phyloP scores from a whole-genome alignment of 805 yeast genomes.

The Tetrapisispora pingtungensis region DNA sequence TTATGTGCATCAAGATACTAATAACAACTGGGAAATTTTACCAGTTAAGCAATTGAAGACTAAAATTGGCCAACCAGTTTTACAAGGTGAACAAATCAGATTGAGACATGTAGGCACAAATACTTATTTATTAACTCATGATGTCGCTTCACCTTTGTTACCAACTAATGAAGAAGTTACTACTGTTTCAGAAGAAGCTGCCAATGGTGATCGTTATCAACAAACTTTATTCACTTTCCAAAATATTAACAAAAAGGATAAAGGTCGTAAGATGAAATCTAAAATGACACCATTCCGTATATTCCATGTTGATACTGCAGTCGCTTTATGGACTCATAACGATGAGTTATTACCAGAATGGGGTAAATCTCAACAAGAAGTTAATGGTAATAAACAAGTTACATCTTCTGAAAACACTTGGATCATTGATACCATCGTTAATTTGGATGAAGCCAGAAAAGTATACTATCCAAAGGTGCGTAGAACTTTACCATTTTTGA shows the following conservation, averaged over 20 bases:
- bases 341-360: slow-evolving; percentile 85
- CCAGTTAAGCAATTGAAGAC: slow-evolving; percentile 45
- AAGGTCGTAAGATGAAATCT: slow-evolving; percentile 43
- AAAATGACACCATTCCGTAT: slow-evolving; percentile 60
- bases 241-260: slow-evolving; percentile 43
- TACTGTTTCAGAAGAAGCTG: slow-evolving; percentile 53
- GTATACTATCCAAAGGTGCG: slow-evolving; percentile 55
- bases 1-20: slow-evolving; percentile 41
- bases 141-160: slow-evolving; percentile 87
- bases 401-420: slow-evolving; percentile 61
- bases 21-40: slow-evolving; percentile 79
- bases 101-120: slow-evolving; percentile 73
- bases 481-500: slow-evolving; percentile 58
- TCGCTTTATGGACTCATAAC: slow-evolving; percentile 88
- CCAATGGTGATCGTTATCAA: slow-evolving; percentile 44
- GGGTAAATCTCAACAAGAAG: slow-evolving; percentile 88
- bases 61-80: slow-evolving; percentile 40
- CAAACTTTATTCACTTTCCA: slow-evolving; percentile 74
- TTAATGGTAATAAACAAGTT: slow-evolving; percentile 84
- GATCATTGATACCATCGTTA: slow-evolving; percentile 62
- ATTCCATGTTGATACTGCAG: slow-evolving; percentile 76
- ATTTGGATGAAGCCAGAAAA: slow-evolving; percentile 53
- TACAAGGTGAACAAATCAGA: slow-evolving; percentile 66
- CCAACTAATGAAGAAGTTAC: slow-evolving; percentile 94
- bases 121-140: slow-evolving; percentile 77